Evolutionary conservation across 139 green algal species (phyloP).

Genomic region (Ettlia oleoabundans): DNA sequence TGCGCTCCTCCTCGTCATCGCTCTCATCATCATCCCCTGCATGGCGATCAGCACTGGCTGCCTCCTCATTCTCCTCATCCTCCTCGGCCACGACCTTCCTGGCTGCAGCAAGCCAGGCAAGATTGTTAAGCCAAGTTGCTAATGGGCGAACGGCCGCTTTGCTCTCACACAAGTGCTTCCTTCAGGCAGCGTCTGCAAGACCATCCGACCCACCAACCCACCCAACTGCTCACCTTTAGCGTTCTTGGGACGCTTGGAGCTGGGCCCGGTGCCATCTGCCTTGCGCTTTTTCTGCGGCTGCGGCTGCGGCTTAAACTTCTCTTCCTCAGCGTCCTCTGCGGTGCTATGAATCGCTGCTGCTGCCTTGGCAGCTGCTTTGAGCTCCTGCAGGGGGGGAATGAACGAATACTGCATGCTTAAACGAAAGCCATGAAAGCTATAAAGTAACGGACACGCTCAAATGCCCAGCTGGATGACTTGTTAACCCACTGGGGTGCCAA

Average conservation of each 20-base stretch:
- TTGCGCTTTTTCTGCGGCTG: neutral
- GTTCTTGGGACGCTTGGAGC: neutral
- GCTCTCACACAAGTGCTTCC: too few species aligned
- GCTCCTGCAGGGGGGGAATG: neutral
- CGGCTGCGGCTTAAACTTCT: neutral
- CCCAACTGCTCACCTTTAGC: too few species aligned
- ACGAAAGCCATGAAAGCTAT: too few species aligned
- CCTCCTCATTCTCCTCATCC: neutral
- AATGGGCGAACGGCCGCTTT: too few species aligned
- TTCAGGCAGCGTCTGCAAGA: too few species aligned
- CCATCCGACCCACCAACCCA: too few species aligned
- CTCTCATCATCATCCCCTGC: neutral
- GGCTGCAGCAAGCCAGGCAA: too few species aligned
- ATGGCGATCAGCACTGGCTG: neutral
- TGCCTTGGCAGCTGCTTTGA: neutral
- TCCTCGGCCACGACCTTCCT: neutral
- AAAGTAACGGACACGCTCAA: too few species aligned
- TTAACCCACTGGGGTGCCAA: too few species aligned
- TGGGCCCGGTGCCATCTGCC: neutral
- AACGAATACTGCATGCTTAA: too few species aligned
- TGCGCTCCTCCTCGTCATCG: constrained; percentile 30
- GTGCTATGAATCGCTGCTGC: neutral
- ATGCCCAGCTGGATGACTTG: too few species aligned
- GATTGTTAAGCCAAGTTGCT: too few species aligned
- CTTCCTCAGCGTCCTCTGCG: neutral